These are phyloP conservation scores for Obba rivulosa DNA, from an alignment of 768 basidiomycete genomes.

Conservation along the genomic window DNA sequence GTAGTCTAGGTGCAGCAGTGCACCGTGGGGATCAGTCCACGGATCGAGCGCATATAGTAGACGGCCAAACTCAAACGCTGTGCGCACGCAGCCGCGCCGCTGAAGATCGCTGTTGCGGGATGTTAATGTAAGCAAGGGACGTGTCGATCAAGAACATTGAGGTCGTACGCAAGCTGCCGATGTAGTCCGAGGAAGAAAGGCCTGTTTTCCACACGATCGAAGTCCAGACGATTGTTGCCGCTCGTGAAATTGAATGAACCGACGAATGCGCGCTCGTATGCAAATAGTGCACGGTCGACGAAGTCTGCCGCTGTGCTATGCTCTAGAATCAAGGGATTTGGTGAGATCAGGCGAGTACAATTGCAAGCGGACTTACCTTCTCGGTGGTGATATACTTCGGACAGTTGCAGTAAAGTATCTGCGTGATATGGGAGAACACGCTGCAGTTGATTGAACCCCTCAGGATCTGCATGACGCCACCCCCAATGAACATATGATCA, in stretches of 20 bases:
- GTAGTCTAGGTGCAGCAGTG: constrained; percentile 78
- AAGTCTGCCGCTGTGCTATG: constrained; percentile 81
- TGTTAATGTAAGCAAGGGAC: neutral
- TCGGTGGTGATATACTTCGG: constrained; percentile 80
- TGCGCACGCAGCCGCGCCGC: constrained; percentile 83
- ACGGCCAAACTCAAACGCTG: constrained; percentile 89
- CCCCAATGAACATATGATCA: too few relatives aligned
- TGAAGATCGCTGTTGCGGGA: constrained; percentile 60
- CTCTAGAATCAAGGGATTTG: constrained; percentile 39
- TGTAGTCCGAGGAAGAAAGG: constrained; percentile 89
- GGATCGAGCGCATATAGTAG: constrained; percentile 84
- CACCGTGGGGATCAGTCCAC: constrained; percentile 83
- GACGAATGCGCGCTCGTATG: constrained; percentile 86
- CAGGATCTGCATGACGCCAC: constrained; percentile 48
- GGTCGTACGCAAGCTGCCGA: constrained; percentile 68
- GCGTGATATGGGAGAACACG: constrained; percentile 84
- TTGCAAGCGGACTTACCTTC: constrained; percentile 52
- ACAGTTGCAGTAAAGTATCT: constrained; percentile 83
- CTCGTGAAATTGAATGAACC: constrained; percentile 82
- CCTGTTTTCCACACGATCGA: constrained; percentile 85
- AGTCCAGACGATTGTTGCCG: constrained; percentile 82
- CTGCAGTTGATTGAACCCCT: constrained; percentile 73
- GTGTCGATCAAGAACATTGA: neutral
- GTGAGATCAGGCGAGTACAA: neutral
- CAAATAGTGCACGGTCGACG: constrained; percentile 89